These are phyloP conservation scores for Scenedesmus sp. DNA, from an alignment of 163 green algal species.

Conservation along the genomic window DNA sequence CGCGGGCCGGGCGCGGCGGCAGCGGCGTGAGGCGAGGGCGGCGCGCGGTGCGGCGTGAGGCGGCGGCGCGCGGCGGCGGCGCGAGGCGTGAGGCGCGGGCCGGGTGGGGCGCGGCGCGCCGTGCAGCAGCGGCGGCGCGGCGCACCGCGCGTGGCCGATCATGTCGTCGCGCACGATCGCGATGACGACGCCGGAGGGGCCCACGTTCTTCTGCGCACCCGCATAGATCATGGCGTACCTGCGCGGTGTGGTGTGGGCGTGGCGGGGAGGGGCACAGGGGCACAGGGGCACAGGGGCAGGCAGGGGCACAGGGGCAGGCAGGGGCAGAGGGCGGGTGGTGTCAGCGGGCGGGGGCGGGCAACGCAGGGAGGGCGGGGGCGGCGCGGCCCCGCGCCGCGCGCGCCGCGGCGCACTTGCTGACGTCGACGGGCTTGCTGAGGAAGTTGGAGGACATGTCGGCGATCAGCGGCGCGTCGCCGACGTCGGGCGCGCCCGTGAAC, in stretches of 20 bases:
- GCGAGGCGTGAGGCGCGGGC: too few species aligned
- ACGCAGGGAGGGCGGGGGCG: background rate
- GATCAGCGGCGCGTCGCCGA: conserved; percentile 81
- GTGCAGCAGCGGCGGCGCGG: too few species aligned
- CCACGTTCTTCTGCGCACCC: conserved; percentile 99
- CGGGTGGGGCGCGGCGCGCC: too few species aligned
- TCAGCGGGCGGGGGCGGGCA: conserved; percentile 54
- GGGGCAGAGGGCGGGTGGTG: conserved; percentile 65
- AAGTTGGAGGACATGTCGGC: conserved; percentile 99
- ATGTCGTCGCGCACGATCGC: conserved; percentile 98
- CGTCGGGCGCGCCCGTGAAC: conserved; percentile 78
- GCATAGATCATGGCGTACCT: conserved; percentile 98
- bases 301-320: too few species aligned
- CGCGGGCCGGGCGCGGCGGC: too few species aligned
- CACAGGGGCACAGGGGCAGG: background rate
- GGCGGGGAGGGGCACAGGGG: background rate
- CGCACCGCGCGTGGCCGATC: conserved; percentile 81
- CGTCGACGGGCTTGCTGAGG: conserved; percentile 96
- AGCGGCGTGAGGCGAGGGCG: too few species aligned
- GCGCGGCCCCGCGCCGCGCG: conserved; percentile 49
- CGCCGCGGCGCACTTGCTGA: too few species aligned
- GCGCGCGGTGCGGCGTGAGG: too few species aligned
- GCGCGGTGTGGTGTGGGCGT: conserved; percentile 30
- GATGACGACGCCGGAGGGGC: conserved; percentile 93
- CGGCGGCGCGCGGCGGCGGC: too few species aligned